Base-by-base conservation (phyloP, 768 basidiomycete species). In the Tricholoma furcatifolium region DNA sequence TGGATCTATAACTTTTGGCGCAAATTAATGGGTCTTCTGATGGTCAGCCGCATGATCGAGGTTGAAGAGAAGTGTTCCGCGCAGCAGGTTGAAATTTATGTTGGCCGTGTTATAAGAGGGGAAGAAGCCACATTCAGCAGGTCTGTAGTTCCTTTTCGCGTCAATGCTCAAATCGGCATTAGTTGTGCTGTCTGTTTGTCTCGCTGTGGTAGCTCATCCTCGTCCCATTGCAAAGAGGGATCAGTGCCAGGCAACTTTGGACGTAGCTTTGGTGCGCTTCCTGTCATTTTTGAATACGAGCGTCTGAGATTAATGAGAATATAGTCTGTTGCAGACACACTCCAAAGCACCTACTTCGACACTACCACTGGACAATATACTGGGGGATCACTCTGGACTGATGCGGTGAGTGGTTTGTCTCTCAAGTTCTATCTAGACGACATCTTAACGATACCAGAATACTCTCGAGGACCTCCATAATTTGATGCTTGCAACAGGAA, bases 381-480 rank as follows among this genome's bases (percentile, higher is more conserved):
- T n/a, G 70, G 72, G 27, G 81, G 81, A 38, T 73, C 75, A 9
- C 67, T 81, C 15, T 82, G 80, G 81, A 82, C 81, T 1, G 78
- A 82, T 58, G 75, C 79, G 4, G 80, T 82, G 53, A n/a, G 73
- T 15, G 23, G 8, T 18, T 11, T 14, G 35, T 24, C 27, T 27
- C 3, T 27, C 27, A 27, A 27, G 27, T 27, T 27, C 27, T 27
- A 27, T 27, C 27, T 7, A 7, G 12, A 38, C 17, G 17, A 4
- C 36, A 14, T 12, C 12, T 38, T 11, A 12, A 38, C 36, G 36
- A 17, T 12, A 4, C 18, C 43, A 83, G 81, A 83, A 83, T 56
- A 72, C 80, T 5, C 57, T 81, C 27, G 82, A 83, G 59, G 80
- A 82, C 56, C 62, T 83, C 12, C 79, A 83, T 57, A 82, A 81